Evolutionary conservation across 164 flowering plant species (phyloP).

Genomic region (Vitis cinerea): DNA sequence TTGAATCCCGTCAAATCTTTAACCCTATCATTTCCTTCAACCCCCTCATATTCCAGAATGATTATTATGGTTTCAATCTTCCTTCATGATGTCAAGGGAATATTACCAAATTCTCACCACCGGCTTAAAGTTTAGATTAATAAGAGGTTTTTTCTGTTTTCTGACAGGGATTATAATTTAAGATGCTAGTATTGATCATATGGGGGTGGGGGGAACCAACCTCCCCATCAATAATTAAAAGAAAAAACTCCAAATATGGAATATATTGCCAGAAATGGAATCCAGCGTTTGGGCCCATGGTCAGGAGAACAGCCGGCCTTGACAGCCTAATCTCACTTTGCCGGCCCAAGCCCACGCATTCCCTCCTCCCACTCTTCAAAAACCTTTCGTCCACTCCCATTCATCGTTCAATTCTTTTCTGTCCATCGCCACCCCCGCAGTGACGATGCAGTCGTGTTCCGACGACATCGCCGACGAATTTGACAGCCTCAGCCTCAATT

Average conservation of each 20-base stretch:
- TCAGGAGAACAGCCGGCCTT: background rate
- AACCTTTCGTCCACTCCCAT: background rate
- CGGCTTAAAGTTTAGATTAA: too few species aligned
- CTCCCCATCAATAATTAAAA: too few species aligned
- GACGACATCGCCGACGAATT: constrained; percentile 51
- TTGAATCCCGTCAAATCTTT: too few species aligned
- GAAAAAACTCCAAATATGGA: background rate
- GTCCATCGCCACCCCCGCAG: background rate
- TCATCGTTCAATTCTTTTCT: background rate
- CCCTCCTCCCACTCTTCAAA: constrained; percentile 3
- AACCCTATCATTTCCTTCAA: too few species aligned
- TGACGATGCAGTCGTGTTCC: constrained; percentile 25
- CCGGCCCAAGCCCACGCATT: constrained; percentile 13
- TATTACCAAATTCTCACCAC: too few species aligned
- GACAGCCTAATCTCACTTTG: constrained; percentile 9
- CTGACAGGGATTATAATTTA: too few species aligned
- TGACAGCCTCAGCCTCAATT: constrained; percentile 59
- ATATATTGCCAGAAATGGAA: background rate
- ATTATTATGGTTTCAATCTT: too few species aligned
- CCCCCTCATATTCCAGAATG: too few species aligned
- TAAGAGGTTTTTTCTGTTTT: too few species aligned
- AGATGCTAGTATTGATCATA: too few species aligned
- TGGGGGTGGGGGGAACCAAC: too few species aligned
- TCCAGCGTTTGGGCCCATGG: background rate
- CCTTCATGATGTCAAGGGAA: too few species aligned